Base-by-base conservation (phyloP, 352 stramenopile genomes). In the Thalassiosira pacifica region DNA sequence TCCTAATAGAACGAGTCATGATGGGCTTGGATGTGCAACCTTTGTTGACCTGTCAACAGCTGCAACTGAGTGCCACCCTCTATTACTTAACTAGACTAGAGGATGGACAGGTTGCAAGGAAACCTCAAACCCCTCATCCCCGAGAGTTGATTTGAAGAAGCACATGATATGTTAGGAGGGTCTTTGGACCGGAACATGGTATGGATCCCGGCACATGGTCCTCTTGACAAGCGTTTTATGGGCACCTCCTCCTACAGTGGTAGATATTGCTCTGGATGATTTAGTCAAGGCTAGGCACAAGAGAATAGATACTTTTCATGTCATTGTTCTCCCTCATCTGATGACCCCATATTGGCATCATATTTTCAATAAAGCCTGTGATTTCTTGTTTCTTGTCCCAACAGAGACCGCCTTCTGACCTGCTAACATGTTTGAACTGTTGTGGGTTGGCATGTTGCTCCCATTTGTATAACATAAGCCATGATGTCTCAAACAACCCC, bases 371-470 rank as follows among this genome's bases (percentile, higher is more conserved):
- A 80, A 71, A 55, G 10, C 31, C n/a, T 68, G 11, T 71, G 72
- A 80, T 26, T 64, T 80, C 48, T 26, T 10, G n/a, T 80, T 80
- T 73, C 42, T 40, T 65, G 82, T 55, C 29, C 27, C 75, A 65
- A 22, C 64, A 0, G 76, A 75, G 26, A 69, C 24, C 29, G 11
- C 65, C 4, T 68, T 81, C 71, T 88, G 81, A 75, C 81, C 81
- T 19, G 8, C 18, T 40, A 3, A 9, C 10, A 88, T 88, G 81
- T 69, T 53, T 69, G 87, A 92, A 82, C 85, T 81, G 57, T 55
- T 89, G 32, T 82, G 63, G 31, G 13, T 92, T 11, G 76, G 68
- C 40, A 67, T 92, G 73, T 10, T 76, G 42, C 68, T 92, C 8
- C 87, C 87, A 52, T 82, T 91, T 40, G 79, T 69, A 48, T 24